Evolutionary conservation across 768 basidiomycete species (phyloP).

Genomic region (Neoboletus magnificus): DNA sequence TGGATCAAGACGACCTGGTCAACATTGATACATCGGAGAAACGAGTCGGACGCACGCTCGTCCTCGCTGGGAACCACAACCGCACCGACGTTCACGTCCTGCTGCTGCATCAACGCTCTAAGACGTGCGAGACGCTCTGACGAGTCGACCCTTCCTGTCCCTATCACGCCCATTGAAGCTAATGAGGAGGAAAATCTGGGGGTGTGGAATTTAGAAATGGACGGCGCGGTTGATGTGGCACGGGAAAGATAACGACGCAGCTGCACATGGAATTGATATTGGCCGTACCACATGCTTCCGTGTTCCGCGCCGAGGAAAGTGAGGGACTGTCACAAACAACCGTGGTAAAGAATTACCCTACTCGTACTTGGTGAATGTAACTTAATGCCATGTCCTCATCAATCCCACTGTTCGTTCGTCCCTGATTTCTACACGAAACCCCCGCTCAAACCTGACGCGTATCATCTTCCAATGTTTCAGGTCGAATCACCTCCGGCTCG

Average conservation of each 20-base stretch:
- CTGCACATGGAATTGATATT: slow-evolving; percentile 13
- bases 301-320: slow-evolving; percentile 13
- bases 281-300: slow-evolving; percentile 28
- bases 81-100: slow-evolving; percentile 56
- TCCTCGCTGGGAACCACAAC: slow-evolving; percentile 90
- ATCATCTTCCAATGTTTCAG: too few species aligned
- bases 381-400: too few species aligned
- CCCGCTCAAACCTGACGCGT: too few species aligned
- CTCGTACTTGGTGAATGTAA: too few species aligned
- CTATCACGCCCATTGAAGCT: slow-evolving; percentile 36
- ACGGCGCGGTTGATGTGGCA: slow-evolving; percentile 1
- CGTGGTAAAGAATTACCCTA: neutral
- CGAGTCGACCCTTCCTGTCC: slow-evolving; percentile 53
- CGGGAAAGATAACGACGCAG: slow-evolving; percentile 24
- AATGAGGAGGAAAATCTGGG: slow-evolving; percentile 12
- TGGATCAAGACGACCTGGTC: slow-evolving; percentile 27
- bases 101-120: slow-evolving; percentile 64
- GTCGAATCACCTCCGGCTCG: too few species aligned
- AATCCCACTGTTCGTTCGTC: too few species aligned
- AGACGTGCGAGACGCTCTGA: slow-evolving; percentile 58
- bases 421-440: too few species aligned
- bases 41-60: slow-evolving; percentile 59
- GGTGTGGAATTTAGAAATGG: neutral
- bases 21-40: neutral
- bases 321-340: neutral